A percentile compares a stretch with the other conserved stretches of the same genome.
phyloP scores from a whole-genome alignment of 768 basidiomycete genomes.

The Amanita exitialis region DNA sequence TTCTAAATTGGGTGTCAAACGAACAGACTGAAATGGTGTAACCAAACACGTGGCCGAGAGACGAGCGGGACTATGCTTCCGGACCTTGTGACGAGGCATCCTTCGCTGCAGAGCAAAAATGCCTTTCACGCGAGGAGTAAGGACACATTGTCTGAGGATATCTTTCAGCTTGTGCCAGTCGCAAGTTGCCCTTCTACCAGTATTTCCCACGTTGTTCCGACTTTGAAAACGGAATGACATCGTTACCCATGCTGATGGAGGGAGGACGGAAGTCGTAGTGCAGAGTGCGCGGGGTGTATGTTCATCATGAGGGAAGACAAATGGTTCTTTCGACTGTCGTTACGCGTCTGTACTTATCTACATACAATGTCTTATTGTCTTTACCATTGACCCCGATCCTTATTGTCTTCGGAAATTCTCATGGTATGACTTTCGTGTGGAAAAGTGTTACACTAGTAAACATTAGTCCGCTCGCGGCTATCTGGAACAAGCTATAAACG shows the following conservation, averaged over 20 bases:
- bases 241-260: neutral
- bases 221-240: neutral
- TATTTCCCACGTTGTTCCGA: neutral
- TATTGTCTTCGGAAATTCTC: constrained; percentile 3
- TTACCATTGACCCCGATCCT: neutral
- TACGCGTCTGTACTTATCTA: neutral
- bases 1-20: neutral
- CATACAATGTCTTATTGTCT: constrained; percentile 4
- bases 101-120: too few species aligned
- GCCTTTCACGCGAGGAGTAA: too few species aligned
- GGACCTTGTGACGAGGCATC: too few species aligned
- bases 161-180: neutral
- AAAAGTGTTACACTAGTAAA: neutral
- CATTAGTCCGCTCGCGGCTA: too few species aligned
- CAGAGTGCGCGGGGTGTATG: neutral
- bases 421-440: neutral
- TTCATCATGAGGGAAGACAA: neutral
- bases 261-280: neutral
- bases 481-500: neutral
- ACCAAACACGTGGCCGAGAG: neutral
- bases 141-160: too few species aligned
- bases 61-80: too few species aligned
- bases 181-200: neutral
- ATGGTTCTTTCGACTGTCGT: neutral
- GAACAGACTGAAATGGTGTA: neutral